Conservation (phyloP, 208 protist genomes). For the Acanthamoeba castellanii region DNA sequence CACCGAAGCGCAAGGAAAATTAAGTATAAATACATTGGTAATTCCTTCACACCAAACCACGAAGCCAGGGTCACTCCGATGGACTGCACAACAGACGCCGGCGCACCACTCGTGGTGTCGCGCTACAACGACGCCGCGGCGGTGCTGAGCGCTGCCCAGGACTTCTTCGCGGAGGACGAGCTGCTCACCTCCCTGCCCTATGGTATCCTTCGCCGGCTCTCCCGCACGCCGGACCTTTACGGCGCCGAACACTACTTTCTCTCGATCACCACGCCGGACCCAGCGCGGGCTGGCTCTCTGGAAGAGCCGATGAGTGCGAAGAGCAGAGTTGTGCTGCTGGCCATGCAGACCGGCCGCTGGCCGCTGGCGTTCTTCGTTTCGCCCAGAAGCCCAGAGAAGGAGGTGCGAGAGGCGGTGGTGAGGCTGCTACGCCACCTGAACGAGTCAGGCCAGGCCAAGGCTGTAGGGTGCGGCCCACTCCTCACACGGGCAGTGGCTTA, state of each 20-base stretch:
- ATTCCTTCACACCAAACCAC: no score
- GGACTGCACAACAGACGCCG: no score
- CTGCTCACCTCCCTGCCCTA: background rate
- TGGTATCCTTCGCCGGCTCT: background rate
- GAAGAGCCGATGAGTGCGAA: background rate
- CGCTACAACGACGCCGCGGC: background rate
- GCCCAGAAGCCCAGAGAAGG: background rate
- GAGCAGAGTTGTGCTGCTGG: background rate
- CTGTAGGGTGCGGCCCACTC: background rate
- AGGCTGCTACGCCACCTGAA: background rate
- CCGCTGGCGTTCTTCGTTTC: background rate
- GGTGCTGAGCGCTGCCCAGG: background rate
- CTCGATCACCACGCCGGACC: background rate
- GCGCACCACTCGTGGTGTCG: background rate
- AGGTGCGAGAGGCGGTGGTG: background rate
- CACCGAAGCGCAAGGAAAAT: no score
- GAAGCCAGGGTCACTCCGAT: no score
- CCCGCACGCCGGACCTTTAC: background rate
- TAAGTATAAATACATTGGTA: no score
- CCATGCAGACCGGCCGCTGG: background rate
- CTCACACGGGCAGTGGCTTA: background rate
- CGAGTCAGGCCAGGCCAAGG: background rate
- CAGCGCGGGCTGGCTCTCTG: background rate
- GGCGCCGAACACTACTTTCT: background rate
- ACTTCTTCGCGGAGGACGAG: background rate